Evolutionary conservation across 164 flowering plant genomes (phyloP).

Genomic region (Tinospora cordifolia): DNA sequence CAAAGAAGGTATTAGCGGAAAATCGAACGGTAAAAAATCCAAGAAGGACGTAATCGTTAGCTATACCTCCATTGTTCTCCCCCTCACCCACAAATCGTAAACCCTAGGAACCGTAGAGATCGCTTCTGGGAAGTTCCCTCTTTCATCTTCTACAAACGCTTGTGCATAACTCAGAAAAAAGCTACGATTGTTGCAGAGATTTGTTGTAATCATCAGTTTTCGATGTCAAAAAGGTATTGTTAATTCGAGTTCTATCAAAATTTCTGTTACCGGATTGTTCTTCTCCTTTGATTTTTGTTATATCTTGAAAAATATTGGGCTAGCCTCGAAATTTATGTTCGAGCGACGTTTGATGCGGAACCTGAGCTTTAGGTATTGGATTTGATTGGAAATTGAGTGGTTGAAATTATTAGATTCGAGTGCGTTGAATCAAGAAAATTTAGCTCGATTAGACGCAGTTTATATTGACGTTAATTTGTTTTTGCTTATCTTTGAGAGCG

Average conservation of each 20-base stretch:
- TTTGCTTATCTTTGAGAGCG: too few species aligned
- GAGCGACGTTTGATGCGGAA: too few species aligned
- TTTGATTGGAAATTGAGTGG: too few species aligned
- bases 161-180: not conserved
- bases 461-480: not conserved
- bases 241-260: not conserved
- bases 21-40: not conserved
- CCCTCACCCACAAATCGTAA: conserved; percentile 1
- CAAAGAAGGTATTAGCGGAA: not conserved
- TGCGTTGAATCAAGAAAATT: not conserved
- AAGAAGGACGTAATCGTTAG: not conserved
- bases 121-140: not conserved
- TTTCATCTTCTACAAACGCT: not conserved
- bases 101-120: conserved; percentile 4
- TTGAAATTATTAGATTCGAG: too few species aligned
- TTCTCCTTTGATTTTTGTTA: too few species aligned
- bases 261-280: not conserved
- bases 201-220: not conserved
- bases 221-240: conserved; percentile 32
- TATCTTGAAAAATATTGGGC: too few species aligned
- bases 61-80: not conserved
- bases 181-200: conserved; percentile 5
- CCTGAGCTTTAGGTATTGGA: too few species aligned
- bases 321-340: too few species aligned
- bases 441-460: not conserved